phyloP scores from a whole-genome alignment of 2,329 filamentous ascomycete species.

The Fusarium buharicum region DNA sequence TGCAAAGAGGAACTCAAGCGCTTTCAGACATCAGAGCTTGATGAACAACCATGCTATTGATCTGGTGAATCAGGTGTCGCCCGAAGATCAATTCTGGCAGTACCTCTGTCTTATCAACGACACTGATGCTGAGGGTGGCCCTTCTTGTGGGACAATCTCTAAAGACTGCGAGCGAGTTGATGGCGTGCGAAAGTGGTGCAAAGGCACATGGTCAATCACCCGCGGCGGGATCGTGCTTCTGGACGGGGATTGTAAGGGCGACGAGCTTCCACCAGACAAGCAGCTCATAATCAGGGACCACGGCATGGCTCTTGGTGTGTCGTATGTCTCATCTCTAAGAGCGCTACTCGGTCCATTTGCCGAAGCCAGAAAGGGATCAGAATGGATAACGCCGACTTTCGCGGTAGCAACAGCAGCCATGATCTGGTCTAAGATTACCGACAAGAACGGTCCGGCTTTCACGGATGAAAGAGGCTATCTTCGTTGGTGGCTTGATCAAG shows the following conservation, averaged over 20 bases:
- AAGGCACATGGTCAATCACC: slow-evolving; percentile 3
- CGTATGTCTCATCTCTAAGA: not conserved
- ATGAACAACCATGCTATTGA: not conserved
- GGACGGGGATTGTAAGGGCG: not conserved
- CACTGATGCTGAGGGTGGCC: not conserved
- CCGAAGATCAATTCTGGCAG: slow-evolving; percentile 1
- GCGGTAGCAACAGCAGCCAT: not conserved
- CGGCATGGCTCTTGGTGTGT: not conserved
- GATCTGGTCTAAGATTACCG: slow-evolving; percentile 4
- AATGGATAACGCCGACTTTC: not conserved
- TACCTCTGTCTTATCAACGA: slow-evolving; percentile 3
- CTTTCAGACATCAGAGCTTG: not conserved
- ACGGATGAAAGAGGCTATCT: not conserved
- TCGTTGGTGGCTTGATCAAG: not conserved
- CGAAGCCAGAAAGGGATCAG: not conserved
- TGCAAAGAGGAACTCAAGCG: not conserved
- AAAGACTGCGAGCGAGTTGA: not conserved
- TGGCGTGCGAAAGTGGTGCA: not conserved
- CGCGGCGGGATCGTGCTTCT: slow-evolving; percentile 1
- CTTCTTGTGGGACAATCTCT: not conserved
- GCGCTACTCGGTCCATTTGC: slow-evolving; percentile 10
- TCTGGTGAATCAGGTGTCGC: not conserved
- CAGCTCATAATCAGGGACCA: slow-evolving; percentile 1
- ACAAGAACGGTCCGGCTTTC: not conserved
- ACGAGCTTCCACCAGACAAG: not conserved